A percentile compares a stretch with the other conserved stretches of the same genome.
These are phyloP conservation scores for Garcia nutans DNA, from an alignment of 345 rosid species.

Conservation along the genomic window DNA sequence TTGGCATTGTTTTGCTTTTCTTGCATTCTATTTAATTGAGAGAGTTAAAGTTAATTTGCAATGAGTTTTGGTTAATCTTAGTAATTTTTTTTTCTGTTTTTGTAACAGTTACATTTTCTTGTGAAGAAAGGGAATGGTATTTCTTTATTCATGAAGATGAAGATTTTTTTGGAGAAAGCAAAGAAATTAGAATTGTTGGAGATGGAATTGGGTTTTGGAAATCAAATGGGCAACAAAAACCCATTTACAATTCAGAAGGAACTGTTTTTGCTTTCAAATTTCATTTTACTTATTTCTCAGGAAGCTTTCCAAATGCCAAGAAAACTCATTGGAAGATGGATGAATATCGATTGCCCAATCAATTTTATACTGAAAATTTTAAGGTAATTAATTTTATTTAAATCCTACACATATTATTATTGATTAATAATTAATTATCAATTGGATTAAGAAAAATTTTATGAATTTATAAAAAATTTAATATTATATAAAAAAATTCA, in stretches of 20 bases:
- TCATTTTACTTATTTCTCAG: slow-evolving; percentile 18
- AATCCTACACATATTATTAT: no score
- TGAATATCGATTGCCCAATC: slow-evolving; percentile 12
- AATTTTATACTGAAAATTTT: background rate
- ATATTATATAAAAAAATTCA: no score
- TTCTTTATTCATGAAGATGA: slow-evolving; percentile 20
- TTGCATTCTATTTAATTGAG: no score
- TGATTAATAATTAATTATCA: no score
- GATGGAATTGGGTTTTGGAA: slow-evolving; percentile 33
- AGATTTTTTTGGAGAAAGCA: background rate
- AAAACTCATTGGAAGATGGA: slow-evolving; percentile 38
- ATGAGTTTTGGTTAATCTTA: background rate
- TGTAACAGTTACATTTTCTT: background rate
- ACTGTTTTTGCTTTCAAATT: slow-evolving; percentile 16
- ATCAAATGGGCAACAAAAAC: slow-evolving; percentile 1
- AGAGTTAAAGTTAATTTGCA: no score
- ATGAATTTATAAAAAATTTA: background rate
- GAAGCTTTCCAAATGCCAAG: slow-evolving; percentile 9
- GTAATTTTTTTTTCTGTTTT: background rate
- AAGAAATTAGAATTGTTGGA: background rate
- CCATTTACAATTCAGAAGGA: slow-evolving; percentile 1
- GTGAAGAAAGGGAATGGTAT: slow-evolving; percentile 21
- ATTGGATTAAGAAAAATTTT: no score
- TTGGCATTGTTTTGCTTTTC: background rate
- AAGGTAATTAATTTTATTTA: slow-evolving; percentile 1